These are phyloP conservation scores for Saccharomycopsis schoenii DNA, from an alignment of 805 yeast species.

Conservation along the genomic window DNA sequence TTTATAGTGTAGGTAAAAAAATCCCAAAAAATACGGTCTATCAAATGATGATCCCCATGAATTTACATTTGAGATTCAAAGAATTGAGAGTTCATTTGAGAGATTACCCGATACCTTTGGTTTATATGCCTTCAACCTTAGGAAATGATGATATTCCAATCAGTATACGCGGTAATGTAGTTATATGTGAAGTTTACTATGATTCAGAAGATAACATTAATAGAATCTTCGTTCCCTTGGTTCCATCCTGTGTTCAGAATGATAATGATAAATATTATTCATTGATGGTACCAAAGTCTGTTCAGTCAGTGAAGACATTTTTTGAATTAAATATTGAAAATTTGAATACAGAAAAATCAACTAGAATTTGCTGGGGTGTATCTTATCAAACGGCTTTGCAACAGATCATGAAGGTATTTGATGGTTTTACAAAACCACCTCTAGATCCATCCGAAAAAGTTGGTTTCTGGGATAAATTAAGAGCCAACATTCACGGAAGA, in stretches of 20 bases:
- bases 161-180: slow-evolving; percentile 48
- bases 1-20: slow-evolving; percentile 72
- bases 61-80: slow-evolving; percentile 42
- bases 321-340: slow-evolving; percentile 44
- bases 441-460: slow-evolving; percentile 74
- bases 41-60: slow-evolving; percentile 58
- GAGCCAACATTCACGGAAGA: slow-evolving; percentile 69
- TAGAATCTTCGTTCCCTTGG: slow-evolving; percentile 51
- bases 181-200: slow-evolving; percentile 57
- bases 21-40: slow-evolving; percentile 62
- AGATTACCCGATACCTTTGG: slow-evolving; percentile 80
- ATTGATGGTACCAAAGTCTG: slow-evolving; percentile 60
- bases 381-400: slow-evolving; percentile 79
- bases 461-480: slow-evolving; percentile 89
- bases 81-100: slow-evolving; percentile 65
- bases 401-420: slow-evolving; percentile 66
- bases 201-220: slow-evolving; percentile 44
- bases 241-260: slow-evolving; percentile 32
- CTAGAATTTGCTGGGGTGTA: slow-evolving; percentile 74
- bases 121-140: slow-evolving; percentile 29
- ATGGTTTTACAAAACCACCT: slow-evolving; percentile 82
- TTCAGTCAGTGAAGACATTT: slow-evolving; percentile 65
- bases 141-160: slow-evolving; percentile 17
- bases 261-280: slow-evolving; percentile 38
- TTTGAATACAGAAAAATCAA: slow-evolving; percentile 45